A percentile compares a stretch with the other conserved stretches of the same genome.
phyloP scores from a whole-genome alignment of 2,329 filamentous ascomycete genomes.

The Penicillium hesseltinei region DNA sequence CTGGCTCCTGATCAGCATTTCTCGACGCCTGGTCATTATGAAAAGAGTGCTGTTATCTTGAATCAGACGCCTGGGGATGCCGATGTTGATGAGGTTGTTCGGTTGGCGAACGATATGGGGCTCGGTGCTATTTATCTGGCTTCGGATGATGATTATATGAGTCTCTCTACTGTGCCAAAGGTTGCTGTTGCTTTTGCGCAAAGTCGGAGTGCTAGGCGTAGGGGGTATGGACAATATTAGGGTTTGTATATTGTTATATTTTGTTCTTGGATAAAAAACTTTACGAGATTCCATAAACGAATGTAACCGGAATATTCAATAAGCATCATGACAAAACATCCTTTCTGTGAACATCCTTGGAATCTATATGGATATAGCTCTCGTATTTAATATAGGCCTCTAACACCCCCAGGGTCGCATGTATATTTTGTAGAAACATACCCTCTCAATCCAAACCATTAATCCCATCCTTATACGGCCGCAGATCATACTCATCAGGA shows the following conservation, averaged over 20 bases:
- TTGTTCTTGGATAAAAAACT: too few species aligned
- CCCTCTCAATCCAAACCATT: constrained; percentile 58
- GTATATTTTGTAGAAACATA: constrained; percentile 60
- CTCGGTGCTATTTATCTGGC: constrained; percentile 21
- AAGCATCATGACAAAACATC: background rate
- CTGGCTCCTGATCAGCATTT: constrained; percentile 6
- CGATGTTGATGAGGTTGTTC: constrained; percentile 5
- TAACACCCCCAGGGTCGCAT: background rate
- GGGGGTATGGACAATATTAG: background rate
- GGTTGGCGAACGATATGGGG: constrained; percentile 14
- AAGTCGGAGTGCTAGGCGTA: background rate
- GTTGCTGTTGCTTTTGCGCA: constrained; percentile 12
- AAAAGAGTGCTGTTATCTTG: constrained; percentile 13
- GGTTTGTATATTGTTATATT: too few species aligned
- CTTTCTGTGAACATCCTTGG: background rate
- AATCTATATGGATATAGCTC: background rate
- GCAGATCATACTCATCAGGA: constrained; percentile 86
- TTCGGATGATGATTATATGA: constrained; percentile 12
- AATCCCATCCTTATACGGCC: constrained; percentile 70
- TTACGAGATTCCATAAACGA: background rate
- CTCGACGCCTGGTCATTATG: background rate
- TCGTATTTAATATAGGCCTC: background rate
- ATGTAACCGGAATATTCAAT: background rate
- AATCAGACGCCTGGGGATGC: constrained; percentile 1
- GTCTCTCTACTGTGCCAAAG: constrained; percentile 7